These are phyloP conservation scores for Blastocladiella emersonii DNA, from an alignment of 371 early-diverging fungal genomes.

Conservation along the genomic window DNA sequence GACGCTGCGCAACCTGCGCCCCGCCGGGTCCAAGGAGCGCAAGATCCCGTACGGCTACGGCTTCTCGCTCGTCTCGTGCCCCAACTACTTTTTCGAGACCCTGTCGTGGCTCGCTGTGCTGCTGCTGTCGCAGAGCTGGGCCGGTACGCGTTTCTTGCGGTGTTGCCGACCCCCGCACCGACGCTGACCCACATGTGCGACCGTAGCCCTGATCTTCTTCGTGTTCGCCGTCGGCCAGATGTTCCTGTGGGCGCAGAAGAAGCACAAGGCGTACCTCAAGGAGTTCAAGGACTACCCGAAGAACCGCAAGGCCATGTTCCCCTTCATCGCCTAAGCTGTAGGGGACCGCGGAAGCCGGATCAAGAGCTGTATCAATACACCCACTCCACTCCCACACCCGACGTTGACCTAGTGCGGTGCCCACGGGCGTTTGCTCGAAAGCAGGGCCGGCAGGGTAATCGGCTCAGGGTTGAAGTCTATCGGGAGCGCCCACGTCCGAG, in stretches of 20 bases:
- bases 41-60: conserved; percentile 88
- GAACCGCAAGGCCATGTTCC: conserved; percentile 75
- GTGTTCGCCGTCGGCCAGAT: conserved; percentile 73
- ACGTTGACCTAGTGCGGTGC: too few species aligned
- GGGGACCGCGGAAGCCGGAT: too few species aligned
- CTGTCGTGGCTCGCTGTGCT: conserved; percentile 68
- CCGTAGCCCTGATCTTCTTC: conserved; percentile 55
- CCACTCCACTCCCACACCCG: too few species aligned
- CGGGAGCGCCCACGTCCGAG: too few species aligned
- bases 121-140: conserved; percentile 58
- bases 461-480: too few species aligned
- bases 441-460: too few species aligned
- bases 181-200: too few species aligned
- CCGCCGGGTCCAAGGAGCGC: conserved; percentile 74
- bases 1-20: conserved; percentile 81
- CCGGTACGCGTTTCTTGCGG: conserved; percentile 31
- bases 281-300: conserved; percentile 89
- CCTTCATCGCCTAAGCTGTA: too few species aligned
- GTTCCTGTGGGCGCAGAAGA: conserved; percentile 93
- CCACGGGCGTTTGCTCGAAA: too few species aligned
- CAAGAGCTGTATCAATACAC: too few species aligned
- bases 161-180: too few species aligned
- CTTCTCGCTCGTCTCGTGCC: conserved; percentile 66
- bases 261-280: conserved; percentile 77
- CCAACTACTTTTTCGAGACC: conserved; percentile 86